Base-by-base conservation (phyloP, 495 filamentous ascomycete species). In the Lasiosphaeriaceae sp. region DNA sequence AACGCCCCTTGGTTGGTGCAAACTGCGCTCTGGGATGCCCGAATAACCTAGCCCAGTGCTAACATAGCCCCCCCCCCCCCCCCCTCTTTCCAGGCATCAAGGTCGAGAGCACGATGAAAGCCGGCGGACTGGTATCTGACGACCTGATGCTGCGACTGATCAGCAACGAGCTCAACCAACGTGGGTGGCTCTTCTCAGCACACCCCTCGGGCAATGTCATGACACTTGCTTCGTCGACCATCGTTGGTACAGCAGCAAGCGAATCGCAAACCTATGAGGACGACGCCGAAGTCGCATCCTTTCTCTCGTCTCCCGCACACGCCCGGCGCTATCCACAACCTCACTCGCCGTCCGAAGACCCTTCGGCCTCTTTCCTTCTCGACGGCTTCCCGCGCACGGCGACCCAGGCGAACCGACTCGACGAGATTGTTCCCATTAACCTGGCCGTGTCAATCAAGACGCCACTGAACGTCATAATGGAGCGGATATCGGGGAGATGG, bases 311-410 rank as follows among this genome's bases (percentile, higher is more conserved):
- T 2, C 73, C 75, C 14, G 66, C 70, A 45, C 71, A 71, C 47
- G 66, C 64, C 26, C 68, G 64, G 45, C 48, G 67, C 47, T 62
- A 58, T 55, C 34, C 59, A 16, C 71, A 68, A 19, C 56, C 74
- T 16, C 74, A 70, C 3, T 31, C 26, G 31, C 67, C 83, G 47
- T 85, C 84, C 46, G 80, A 94, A 46, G 81, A 84, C 56, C 85
- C 94, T 0, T 74, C 82, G 12, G 89, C 92, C 20, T 96, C 90
- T 16, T 98, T 97, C 70, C 85, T 98, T 58, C 87, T 98, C 47
- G 94, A 98, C 68, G 94, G 94, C 20, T 98, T 97, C 72, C 94
- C 94, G 4, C 88, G 94, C 57, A 98, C 91, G 17, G 85, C 87
- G 2, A 55, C 75, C 2, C 94, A 98, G 73, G 94, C 94, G 12